A percentile compares a stretch with the other conserved stretches of the same genome.
Conservation (phyloP, 805 yeast species). For the Blastobotrys terrestris region DNA sequence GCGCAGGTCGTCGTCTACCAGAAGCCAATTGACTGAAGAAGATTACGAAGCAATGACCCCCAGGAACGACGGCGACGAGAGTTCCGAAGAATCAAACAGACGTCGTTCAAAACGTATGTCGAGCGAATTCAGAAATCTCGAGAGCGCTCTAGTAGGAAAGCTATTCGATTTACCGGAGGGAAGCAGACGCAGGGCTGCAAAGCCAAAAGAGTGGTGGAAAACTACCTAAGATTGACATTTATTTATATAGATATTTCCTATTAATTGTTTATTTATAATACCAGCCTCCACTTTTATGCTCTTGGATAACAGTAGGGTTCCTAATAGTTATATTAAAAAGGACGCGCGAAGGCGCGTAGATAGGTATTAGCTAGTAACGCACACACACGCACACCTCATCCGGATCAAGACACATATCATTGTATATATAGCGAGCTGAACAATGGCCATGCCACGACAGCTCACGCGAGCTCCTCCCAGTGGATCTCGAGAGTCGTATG, state of each 20-base stretch:
- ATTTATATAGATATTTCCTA: too few species aligned
- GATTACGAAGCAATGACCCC: not conserved
- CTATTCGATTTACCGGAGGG: not conserved
- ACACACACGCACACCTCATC: not conserved
- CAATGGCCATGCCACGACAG: not conserved
- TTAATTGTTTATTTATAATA: too few species aligned
- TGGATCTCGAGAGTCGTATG: not conserved
- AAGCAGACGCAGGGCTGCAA: not conserved
- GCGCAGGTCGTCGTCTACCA: not conserved
- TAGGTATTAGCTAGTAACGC: too few species aligned
- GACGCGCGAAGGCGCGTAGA: too few species aligned
- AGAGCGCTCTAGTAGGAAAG: not conserved
- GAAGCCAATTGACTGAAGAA: not conserved
- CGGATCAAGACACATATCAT: not conserved
- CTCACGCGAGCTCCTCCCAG: not conserved
- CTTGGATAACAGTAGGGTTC: too few species aligned
- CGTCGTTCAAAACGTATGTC: not conserved
- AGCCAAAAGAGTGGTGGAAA: not conserved
- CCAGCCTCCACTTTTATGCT: too few species aligned
- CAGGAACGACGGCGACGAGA: not conserved
- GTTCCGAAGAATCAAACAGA: not conserved
- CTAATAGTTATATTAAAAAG: too few species aligned
- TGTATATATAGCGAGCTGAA: too few species aligned
- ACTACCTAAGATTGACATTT: too few species aligned
- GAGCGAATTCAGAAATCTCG: not conserved